Conservation (phyloP, 2,329 filamentous ascomycete genomes). For the Neofusicoccum parvum region DNA sequence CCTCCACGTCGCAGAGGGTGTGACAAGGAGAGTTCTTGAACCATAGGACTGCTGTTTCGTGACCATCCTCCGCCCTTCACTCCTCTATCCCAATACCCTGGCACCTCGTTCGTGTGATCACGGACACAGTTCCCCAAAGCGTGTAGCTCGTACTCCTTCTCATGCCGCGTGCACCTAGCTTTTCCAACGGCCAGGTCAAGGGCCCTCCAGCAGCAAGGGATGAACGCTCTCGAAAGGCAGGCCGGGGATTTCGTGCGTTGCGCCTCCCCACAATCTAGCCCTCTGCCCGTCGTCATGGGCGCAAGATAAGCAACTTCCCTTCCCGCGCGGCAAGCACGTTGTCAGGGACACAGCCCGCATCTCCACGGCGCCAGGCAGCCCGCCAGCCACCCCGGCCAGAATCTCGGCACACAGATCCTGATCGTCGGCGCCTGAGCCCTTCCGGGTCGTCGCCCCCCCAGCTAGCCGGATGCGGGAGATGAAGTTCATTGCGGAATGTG, state of each 20-base stretch:
- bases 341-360: not conserved
- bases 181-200: not conserved
- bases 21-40: too few relatives aligned
- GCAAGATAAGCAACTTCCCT: not conserved
- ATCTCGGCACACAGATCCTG: not conserved
- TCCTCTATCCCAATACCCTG: not conserved
- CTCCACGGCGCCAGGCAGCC: too few relatives aligned
- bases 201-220: not conserved
- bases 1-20: too few relatives aligned
- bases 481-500: too few relatives aligned
- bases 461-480: too few relatives aligned
- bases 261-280: not conserved
- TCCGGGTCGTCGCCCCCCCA: too few relatives aligned
- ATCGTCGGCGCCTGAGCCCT: not conserved
- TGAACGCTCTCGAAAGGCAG: not conserved
- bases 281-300: not conserved
- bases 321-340: too few relatives aligned
- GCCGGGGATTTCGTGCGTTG: too few relatives aligned
- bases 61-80: not conserved
- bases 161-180: too few relatives aligned
- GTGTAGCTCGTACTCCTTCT: not conserved
- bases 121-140: not conserved
- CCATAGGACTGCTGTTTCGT: not conserved
- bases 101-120: not conserved
- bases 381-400: too few relatives aligned